These are phyloP conservation scores for Panus rudis DNA, from an alignment of 768 basidiomycete species.

Conservation along the genomic window DNA sequence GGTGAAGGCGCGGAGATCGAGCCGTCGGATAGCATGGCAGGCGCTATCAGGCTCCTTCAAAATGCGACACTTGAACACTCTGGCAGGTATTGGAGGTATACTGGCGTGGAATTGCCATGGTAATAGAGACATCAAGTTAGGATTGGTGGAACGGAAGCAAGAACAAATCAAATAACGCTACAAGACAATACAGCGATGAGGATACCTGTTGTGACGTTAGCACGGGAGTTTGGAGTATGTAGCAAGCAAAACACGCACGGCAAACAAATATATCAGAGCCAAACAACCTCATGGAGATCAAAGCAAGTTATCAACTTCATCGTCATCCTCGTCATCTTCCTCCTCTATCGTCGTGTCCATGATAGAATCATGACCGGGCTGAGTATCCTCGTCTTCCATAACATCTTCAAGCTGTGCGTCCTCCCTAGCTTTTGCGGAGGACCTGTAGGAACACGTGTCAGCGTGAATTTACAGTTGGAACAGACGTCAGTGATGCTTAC, in stretches of 20 bases:
- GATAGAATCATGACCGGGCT: constrained; percentile 38
- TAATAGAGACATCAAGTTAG: too few relatives aligned
- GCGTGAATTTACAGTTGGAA: too few relatives aligned
- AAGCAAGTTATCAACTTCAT: constrained; percentile 28
- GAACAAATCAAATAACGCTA: too few relatives aligned
- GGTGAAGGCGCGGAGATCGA: constrained; percentile 24
- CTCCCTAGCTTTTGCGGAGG: constrained; percentile 8
- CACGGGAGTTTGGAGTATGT: too few relatives aligned
- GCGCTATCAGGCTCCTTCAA: constrained; percentile 22
- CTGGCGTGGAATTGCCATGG: constrained; percentile 26
- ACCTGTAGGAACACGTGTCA: constrained; percentile 9
- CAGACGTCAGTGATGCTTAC: too few relatives aligned
- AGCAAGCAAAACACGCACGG: too few relatives aligned
- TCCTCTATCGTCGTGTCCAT: constrained; percentile 32
- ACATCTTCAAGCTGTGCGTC: constrained; percentile 10
- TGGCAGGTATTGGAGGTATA: constrained; percentile 26
- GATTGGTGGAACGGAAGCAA: too few relatives aligned
- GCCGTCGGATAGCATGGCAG: constrained; percentile 24
- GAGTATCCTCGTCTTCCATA: constrained; percentile 14
- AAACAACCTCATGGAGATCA: too few relatives aligned
- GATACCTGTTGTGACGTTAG: too few relatives aligned
- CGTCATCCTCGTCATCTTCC: constrained; percentile 23
- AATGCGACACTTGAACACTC: constrained; percentile 19
- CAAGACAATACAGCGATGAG: too few relatives aligned
- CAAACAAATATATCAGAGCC: too few relatives aligned